These are phyloP conservation scores for Pythium phragmiticola DNA, from an alignment of 352 stramenopile genomes.

Conservation along the genomic window DNA sequence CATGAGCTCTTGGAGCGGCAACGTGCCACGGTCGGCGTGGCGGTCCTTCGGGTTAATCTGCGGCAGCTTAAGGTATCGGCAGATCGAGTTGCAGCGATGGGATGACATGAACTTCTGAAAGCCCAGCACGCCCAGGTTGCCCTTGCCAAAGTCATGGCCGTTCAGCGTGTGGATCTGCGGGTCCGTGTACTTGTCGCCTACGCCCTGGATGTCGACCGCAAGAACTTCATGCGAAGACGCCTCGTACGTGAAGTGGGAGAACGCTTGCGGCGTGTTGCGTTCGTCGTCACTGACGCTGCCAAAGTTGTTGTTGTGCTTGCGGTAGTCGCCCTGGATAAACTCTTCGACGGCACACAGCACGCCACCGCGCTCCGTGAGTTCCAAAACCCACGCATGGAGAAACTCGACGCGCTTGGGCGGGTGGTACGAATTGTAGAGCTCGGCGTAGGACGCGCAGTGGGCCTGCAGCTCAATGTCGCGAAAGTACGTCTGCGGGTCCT, in stretches of 20 bases:
- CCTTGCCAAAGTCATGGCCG: slow-evolving; percentile 85
- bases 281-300: slow-evolving; percentile 82
- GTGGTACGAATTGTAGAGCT: slow-evolving; percentile 86
- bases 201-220: slow-evolving; percentile 94
- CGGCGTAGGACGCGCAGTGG: slow-evolving; percentile 80
- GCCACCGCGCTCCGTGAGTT: slow-evolving; percentile 70
- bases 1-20: slow-evolving; percentile 82
- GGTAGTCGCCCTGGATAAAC: slow-evolving; percentile 82
- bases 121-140: slow-evolving; percentile 77
- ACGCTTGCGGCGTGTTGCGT: slow-evolving; percentile 87
- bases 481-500: slow-evolving; percentile 89
- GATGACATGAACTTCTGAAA: slow-evolving; percentile 88
- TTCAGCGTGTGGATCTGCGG: slow-evolving; percentile 91
- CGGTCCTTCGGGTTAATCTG: slow-evolving; percentile 78
- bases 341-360: slow-evolving; percentile 75
- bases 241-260: slow-evolving; percentile 95
- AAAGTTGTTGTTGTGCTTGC: slow-evolving; percentile 91
- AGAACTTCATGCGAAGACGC: slow-evolving; percentile 90
- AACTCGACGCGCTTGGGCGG: slow-evolving; percentile 84
- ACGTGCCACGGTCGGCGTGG: slow-evolving; percentile 67
- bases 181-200: slow-evolving; percentile 96
- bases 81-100: slow-evolving; percentile 89
- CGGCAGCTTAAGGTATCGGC: slow-evolving; percentile 81
- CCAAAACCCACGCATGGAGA: slow-evolving; percentile 80
- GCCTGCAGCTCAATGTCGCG: slow-evolving; percentile 86